Evolutionary conservation across 2,329 filamentous ascomycete genomes (phyloP).

Genomic region (Ophiocordyceps sinensis): DNA sequence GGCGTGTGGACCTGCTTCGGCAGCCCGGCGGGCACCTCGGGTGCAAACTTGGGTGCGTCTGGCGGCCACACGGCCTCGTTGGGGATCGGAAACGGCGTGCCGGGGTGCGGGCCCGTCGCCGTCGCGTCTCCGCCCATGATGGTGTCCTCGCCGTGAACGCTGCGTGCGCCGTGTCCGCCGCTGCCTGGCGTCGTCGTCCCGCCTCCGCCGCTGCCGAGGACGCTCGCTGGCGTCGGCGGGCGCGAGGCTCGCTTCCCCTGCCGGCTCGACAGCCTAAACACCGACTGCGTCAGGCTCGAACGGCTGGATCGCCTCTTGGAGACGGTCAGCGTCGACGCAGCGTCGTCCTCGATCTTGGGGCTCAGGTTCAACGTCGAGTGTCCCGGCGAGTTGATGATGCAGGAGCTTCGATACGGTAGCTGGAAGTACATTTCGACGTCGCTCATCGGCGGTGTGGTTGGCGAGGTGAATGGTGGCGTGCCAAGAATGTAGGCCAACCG

Average conservation of each 20-base stretch:
- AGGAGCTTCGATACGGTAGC: conserved; percentile 21
- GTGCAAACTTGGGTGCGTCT: conserved; percentile 24
- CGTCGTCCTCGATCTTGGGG: conserved; percentile 14
- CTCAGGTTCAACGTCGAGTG: conserved; percentile 9
- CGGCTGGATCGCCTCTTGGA: conserved; percentile 13
- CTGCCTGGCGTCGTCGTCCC: not conserved
- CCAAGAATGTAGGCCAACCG: conserved; percentile 28
- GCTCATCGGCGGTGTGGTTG: conserved; percentile 20
- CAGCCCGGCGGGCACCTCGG: conserved; percentile 13
- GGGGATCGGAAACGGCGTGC: conserved; percentile 25
- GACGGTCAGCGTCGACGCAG: conserved; percentile 12
- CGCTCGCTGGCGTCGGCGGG: conserved; percentile 17
- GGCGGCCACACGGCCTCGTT: conserved; percentile 21
- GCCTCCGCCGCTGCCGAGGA: conserved; percentile 4
- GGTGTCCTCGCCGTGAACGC: conserved; percentile 7
- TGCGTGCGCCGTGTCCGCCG: conserved; percentile 1
- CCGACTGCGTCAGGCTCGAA: conserved; percentile 14
- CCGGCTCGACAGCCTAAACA: conserved; percentile 17
- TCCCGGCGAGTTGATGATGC: conserved; percentile 18
- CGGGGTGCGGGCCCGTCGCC: conserved; percentile 22
- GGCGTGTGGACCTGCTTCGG: conserved; percentile 19
- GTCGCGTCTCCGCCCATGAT: conserved; percentile 20
- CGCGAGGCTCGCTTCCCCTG: conserved; percentile 21
- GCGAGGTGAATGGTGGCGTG: conserved; percentile 22
- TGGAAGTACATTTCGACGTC: conserved; percentile 25